phyloP scores from a whole-genome alignment of 768 basidiomycete genomes.

The Arthromyces matolae region DNA sequence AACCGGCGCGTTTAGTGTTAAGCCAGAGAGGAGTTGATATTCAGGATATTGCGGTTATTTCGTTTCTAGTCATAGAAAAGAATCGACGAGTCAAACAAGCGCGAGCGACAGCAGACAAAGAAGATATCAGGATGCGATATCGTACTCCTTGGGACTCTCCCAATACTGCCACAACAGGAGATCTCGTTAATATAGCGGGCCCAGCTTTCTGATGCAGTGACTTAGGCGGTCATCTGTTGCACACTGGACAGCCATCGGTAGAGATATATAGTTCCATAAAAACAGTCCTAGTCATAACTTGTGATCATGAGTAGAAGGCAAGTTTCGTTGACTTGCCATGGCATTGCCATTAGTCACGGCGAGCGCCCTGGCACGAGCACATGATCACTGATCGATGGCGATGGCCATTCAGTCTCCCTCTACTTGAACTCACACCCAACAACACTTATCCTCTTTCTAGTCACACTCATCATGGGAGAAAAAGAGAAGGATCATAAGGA shows the following conservation, averaged over 20 bases:
- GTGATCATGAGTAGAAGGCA: too few species aligned
- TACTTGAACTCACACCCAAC: too few species aligned
- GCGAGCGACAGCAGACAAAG: background rate
- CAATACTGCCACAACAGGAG: background rate
- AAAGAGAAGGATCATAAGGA: constrained; percentile 24
- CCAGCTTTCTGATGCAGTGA: background rate
- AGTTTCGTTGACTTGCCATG: too few species aligned
- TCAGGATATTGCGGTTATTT: constrained; percentile 34
- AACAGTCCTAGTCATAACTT: too few species aligned
- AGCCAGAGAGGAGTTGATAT: constrained; percentile 30
- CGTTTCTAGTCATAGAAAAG: constrained; percentile 42
- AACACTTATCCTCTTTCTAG: too few species aligned
- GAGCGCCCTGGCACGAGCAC: too few species aligned
- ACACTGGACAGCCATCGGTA: constrained; percentile 2
- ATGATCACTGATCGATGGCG: too few species aligned
- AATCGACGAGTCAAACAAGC: constrained; percentile 21
- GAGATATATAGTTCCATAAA: too few species aligned
- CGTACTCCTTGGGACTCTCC: background rate
- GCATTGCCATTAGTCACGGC: too few species aligned
- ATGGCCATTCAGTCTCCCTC: too few species aligned
- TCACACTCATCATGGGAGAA: constrained; percentile 20
- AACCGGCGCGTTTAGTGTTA: constrained; percentile 30
- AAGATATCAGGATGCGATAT: background rate
- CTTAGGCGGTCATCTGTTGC: background rate
- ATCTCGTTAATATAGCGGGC: background rate